Base-by-base conservation (phyloP, 148 eudicot genomes). In the Heliamphora exappendiculata region DNA sequence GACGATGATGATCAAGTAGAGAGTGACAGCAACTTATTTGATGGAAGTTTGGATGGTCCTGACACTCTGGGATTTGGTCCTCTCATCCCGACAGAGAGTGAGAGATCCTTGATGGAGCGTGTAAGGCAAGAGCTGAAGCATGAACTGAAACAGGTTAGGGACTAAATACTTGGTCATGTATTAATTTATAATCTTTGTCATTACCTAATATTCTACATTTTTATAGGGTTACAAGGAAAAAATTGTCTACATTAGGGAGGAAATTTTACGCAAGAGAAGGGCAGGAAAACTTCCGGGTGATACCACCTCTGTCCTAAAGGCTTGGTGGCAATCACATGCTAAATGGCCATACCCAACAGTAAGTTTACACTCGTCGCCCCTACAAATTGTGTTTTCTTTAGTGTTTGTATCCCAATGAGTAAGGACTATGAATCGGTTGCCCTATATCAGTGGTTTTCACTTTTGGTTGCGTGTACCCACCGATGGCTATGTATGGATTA, bases 301-400 rank as follows among this genome's bases (percentile, higher is more conserved):
- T 78, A 93, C 98, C 58, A 93, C 98, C 66, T 91, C 96, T 72
- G 92, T 91, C 72, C 84, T 93, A 50, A 93, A 93, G 75, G 90
- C 92, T 82, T 93, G 98, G 98, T 93, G 98, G 98, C 98, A 91
- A 75, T 88, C 96, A 11, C 98, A 93, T 83, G 85, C 98, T 58
- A 93, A 93, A 82, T 93, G 98, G 98, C 98, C 98, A 55, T 93
- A 93, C 77, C 98, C 98, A 47, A 93, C 98, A 0, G 98, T 93
- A 86, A 85, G 91, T 80, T 58, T 76, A 78, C 29, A 42, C 36
- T 63, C n/a, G 12, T 58, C 34, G 53, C 20, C 13, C 45, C 11
- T 63, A 47, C 65, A 24, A 2, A 17, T 31, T 68, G 20, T 14
- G 39, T 37, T 31, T 77, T n/a, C 13, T 22, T 50, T 63, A 17